Base-by-base conservation (phyloP, 2,329 filamentous ascomycete genomes). In the Hymenoscyphus albidus region DNA sequence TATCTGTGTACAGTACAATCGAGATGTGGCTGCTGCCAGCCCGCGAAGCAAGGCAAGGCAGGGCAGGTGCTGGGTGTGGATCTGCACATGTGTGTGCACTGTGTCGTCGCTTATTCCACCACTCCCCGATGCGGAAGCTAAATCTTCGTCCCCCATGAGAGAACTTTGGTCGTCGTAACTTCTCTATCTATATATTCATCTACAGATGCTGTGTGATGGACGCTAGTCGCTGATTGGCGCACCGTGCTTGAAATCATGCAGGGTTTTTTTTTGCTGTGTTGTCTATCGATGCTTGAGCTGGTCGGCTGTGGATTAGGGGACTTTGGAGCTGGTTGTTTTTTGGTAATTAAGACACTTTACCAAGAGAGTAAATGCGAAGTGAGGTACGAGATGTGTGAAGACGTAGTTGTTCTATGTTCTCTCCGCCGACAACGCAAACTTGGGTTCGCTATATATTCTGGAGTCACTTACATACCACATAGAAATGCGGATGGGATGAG, bases 11-110 rank as follows among this genome's bases (percentile, higher is more conserved):
- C n/a, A n/a, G 27, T 57, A 22, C 22, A 22, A 22, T 22, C n/a
- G n/a, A 44, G 40, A n/a, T 44, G 42, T 44, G 42, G 35, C 35
- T 57, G 55, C 27, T 31, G 32, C 22, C 22, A 22, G 22, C 22
- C 22, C 22, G 35, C 55, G 27, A 57, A 31, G 16, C n/a, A 7
- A 57, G 55, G 3, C 32, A 57, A 14, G 55, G 6, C n/a, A 38
- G 55, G 27, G 27, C 55, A 32, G 55, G 35, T 57, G 55, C 55
- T 57, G 55, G 55, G 55, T 57, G n/a, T 38, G 32, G 13, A 16
- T 57, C 27, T 31, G 55, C 35, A 38, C 27, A 31, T 57, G 35
- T 38, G 3, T 27, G 3, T 27, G 27, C 27, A 27, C 27, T 3
- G 27, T 27, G 2, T 27, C 22, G 12, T 57, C 55, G 55, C 55